Evolutionary conservation across 768 basidiomycete species (phyloP).

Genomic region (Rhodotorula taiwanensis): DNA sequence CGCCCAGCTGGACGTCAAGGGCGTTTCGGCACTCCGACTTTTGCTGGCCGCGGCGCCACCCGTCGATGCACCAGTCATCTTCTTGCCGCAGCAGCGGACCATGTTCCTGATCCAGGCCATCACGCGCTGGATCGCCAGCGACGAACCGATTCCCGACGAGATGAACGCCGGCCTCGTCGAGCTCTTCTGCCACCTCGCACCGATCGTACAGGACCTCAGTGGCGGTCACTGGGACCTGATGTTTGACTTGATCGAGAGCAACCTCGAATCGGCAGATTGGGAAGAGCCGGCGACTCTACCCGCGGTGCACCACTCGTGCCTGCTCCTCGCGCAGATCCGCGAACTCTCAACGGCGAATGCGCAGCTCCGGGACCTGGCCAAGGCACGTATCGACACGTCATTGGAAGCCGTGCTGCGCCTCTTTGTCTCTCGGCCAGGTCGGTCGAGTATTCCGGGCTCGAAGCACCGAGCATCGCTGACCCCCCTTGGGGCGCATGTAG

Average conservation of each 20-base stretch:
- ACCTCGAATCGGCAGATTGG: slow-evolving; percentile 71
- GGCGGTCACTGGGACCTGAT: slow-evolving; percentile 90
- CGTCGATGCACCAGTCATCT: slow-evolving; percentile 68
- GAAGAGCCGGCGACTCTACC: slow-evolving; percentile 57
- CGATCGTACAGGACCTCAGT: slow-evolving; percentile 75
- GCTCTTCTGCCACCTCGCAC: slow-evolving; percentile 67
- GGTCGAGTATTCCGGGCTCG: background rate
- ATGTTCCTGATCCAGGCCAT: slow-evolving; percentile 80
- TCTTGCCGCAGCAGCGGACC: slow-evolving; percentile 75
- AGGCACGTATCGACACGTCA: slow-evolving; percentile 53
- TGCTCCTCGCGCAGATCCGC: slow-evolving; percentile 60
- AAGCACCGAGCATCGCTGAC: no score
- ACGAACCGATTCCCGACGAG: slow-evolving; percentile 58
- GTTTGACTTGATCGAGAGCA: slow-evolving; percentile 79
- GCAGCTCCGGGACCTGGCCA: slow-evolving; percentile 62
- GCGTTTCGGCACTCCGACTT: slow-evolving; percentile 61
- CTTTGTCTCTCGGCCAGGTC: slow-evolving; percentile 47
- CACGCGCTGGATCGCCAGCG: slow-evolving; percentile 66
- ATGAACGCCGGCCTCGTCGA: slow-evolving; percentile 39
- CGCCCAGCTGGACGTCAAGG: slow-evolving; percentile 59
- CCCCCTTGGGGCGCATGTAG: background rate
- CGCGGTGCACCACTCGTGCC: slow-evolving; percentile 62
- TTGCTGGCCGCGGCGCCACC: slow-evolving; percentile 69
- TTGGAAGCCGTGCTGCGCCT: slow-evolving; percentile 59
- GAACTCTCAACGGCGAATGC: slow-evolving; percentile 70